Percentiles rank a stretch among this genome's conserved stretches.
Evolutionary conservation across 805 yeast species (phyloP).

Genomic region (Candida bentonensis): DNA sequence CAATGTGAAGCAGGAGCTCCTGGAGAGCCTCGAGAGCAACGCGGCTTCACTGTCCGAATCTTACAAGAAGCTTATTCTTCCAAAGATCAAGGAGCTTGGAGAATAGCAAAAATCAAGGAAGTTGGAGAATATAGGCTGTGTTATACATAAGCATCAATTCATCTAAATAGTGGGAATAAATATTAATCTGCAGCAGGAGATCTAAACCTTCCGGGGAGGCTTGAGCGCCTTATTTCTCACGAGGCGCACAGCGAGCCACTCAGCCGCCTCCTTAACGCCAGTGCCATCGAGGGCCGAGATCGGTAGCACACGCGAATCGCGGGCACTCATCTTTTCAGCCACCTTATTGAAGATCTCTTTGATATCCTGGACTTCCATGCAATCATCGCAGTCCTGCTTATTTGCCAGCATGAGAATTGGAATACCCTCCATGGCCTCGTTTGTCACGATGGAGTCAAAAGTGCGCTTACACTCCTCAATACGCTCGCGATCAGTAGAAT

Average conservation of each 20-base stretch:
- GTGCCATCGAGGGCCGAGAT: conserved; percentile 68
- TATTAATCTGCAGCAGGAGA: no score
- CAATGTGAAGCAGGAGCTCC: background rate
- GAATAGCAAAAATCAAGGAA: background rate
- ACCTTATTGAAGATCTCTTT: conserved; percentile 72
- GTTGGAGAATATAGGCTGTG: no score
- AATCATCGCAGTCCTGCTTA: conserved; percentile 69
- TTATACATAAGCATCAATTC: no score
- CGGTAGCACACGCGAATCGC: conserved; percentile 83
- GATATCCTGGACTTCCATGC: conserved; percentile 63
- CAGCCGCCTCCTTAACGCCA: conserved; percentile 76
- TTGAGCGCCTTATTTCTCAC: conserved; percentile 48
- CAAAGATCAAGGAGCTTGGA: background rate
- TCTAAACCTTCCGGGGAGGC: conserved; percentile 28
- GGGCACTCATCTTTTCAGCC: conserved; percentile 74
- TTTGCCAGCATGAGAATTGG: conserved; percentile 93
- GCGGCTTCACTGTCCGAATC: background rate
- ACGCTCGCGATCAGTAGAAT: conserved; percentile 73
- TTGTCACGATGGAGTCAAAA: conserved; percentile 37
- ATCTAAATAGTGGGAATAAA: no score
- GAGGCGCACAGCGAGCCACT: conserved; percentile 71
- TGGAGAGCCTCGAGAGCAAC: background rate
- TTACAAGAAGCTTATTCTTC: background rate
- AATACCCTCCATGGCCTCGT: conserved; percentile 55
- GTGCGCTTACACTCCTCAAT: conserved; percentile 70